A percentile compares a stretch with the other conserved stretches of the same genome.
Conservation (phyloP, 1,284 basidiomycete species). For the Irpex sp. region DNA sequence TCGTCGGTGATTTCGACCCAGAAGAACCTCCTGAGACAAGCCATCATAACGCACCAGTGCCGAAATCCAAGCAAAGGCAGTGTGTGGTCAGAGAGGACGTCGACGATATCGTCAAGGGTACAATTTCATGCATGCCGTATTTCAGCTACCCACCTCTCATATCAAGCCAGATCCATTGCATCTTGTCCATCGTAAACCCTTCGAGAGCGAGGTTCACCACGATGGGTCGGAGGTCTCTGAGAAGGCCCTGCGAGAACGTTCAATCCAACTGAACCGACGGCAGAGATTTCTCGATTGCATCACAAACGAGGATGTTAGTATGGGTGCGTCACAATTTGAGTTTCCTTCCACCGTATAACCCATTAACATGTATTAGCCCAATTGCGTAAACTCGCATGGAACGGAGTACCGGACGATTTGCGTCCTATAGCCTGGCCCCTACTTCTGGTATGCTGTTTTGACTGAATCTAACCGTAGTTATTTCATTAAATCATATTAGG, state of each 20-base stretch:
- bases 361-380: constrained; percentile 46
- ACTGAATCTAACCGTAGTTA: background rate
- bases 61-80: constrained; percentile 42
- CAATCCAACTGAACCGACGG: constrained; percentile 68
- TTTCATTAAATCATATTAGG: constrained; percentile 42
- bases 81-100: constrained; percentile 59
- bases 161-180: constrained; percentile 35
- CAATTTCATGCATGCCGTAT: constrained; percentile 20
- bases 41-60: constrained; percentile 24
- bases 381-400: constrained; percentile 92
- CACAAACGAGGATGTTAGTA: constrained; percentile 68
- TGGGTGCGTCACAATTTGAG: constrained; percentile 46
- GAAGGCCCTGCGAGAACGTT: constrained; percentile 68
- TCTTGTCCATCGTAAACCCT: constrained; percentile 19
- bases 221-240: constrained; percentile 43
- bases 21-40: constrained; percentile 48
- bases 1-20: constrained; percentile 67
- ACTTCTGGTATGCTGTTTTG: constrained; percentile 65
- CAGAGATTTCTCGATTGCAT: constrained; percentile 74
- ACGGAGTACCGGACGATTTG: constrained; percentile 86
- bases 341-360: constrained; percentile 2
- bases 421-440: constrained; percentile 94
- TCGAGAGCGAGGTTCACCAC: constrained; percentile 9
- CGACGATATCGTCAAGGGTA: constrained; percentile 73
- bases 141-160: constrained; percentile 38